Conservation (phyloP, 768 basidiomycete genomes). For the Auricularia heimuer region DNA sequence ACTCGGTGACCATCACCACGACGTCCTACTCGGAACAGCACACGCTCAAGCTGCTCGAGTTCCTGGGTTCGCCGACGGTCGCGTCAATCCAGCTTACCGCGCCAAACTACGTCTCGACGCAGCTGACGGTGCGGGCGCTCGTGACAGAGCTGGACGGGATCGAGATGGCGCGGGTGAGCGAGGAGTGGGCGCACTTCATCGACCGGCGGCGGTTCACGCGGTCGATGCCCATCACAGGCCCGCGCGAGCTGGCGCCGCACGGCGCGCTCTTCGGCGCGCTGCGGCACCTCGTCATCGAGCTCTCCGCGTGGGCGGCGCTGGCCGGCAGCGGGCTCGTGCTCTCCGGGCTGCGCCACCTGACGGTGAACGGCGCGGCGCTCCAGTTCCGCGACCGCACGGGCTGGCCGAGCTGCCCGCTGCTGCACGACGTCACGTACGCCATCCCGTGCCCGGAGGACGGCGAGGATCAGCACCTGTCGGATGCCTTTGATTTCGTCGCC, state of each 20-base stretch:
- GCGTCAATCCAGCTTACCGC: background rate
- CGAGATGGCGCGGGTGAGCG: background rate
- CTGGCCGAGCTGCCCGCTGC: background rate
- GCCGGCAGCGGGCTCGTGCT: background rate
- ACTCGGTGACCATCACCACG: background rate
- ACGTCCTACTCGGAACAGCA: background rate
- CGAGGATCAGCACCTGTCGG: background rate
- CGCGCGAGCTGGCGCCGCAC: background rate
- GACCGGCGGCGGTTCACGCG: background rate
- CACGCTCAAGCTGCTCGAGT: background rate
- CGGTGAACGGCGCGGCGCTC: background rate
- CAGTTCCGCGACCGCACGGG: background rate
- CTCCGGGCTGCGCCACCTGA: background rate
- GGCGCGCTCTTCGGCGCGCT: background rate
- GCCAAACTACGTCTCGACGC: background rate
- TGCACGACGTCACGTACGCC: background rate
- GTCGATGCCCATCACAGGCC: background rate
- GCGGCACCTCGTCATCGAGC: background rate
- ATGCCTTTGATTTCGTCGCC: background rate
- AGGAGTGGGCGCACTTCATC: background rate
- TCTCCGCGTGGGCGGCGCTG: background rate
- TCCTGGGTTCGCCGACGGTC: background rate
- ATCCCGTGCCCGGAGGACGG: background rate
- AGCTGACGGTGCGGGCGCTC: background rate
- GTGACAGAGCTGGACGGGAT: background rate